Percentiles rank a stretch among this genome's conserved stretches.
phyloP scores from a whole-genome alignment of 306 rosid genomes.

The Cicer cuneatum region DNA sequence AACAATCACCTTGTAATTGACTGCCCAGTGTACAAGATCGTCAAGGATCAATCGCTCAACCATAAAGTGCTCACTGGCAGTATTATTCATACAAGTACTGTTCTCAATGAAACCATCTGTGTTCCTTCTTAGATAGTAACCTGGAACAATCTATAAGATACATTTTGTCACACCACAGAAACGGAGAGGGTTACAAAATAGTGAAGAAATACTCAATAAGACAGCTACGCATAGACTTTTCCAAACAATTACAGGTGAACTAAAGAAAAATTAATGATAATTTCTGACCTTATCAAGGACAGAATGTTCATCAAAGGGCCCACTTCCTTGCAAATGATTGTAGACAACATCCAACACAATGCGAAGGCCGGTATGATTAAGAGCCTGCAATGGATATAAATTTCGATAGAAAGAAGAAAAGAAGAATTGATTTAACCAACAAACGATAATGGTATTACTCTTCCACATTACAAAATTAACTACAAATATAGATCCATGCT shows the following conservation, averaged over 20 bases:
- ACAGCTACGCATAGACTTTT: constrained; percentile 24
- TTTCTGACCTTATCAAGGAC: constrained; percentile 86
- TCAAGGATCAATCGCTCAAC: constrained; percentile 89
- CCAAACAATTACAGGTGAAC: constrained; percentile 32
- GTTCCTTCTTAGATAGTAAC: constrained; percentile 92
- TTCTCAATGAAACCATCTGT: constrained; percentile 88
- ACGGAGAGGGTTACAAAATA: constrained; percentile 35
- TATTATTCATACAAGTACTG: constrained; percentile 91
- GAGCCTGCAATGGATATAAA: constrained; percentile 66
- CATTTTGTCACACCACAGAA: constrained; percentile 49
- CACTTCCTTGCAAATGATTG: constrained; percentile 87
- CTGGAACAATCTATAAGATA: constrained; percentile 89
- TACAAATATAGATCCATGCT: constrained; percentile 35
- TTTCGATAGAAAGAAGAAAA: constrained; percentile 34
- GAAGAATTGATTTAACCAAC: constrained; percentile 36
- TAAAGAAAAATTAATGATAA: constrained; percentile 32
- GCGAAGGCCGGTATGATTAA: constrained; percentile 75
- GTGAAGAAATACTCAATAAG: constrained; percentile 38
- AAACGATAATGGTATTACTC: background rate
- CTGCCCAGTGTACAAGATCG: constrained; percentile 93
- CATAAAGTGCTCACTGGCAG: constrained; percentile 96
- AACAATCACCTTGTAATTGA: constrained; percentile 80
- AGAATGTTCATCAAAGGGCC: constrained; percentile 79
- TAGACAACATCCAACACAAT: constrained; percentile 92
- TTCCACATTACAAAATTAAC: constrained; percentile 25